A percentile compares a stretch with the other conserved stretches of the same genome.
Evolutionary conservation across 106 monocot species (phyloP).

Genomic region (Acorus gramineus): DNA sequence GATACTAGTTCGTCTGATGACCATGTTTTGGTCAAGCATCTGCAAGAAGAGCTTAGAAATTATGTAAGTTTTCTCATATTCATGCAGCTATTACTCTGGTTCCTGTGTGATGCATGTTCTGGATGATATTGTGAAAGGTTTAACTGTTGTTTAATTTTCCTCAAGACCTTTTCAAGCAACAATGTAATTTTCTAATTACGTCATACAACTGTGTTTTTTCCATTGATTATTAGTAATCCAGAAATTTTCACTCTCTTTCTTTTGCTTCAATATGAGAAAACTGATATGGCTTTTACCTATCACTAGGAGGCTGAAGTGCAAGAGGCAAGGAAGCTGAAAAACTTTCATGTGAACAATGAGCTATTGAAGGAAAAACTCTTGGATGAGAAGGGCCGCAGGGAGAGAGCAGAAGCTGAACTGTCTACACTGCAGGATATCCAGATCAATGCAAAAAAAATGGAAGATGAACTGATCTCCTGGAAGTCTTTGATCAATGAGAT

Average conservation of each 20-base stretch:
- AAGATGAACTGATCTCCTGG: conserved; percentile 60
- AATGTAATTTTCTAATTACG: too few species aligned
- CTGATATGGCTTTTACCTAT: too few species aligned
- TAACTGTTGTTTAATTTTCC: too few species aligned
- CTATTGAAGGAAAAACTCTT: conserved; percentile 74
- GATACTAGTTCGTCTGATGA: conserved; percentile 24
- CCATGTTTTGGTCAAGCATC: conserved; percentile 43
- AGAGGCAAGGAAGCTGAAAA: conserved; percentile 81
- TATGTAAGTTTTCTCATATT: conserved; percentile 30
- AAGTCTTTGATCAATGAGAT: conserved; percentile 64
- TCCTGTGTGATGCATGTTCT: neutral
- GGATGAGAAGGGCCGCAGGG: conserved; percentile 68
- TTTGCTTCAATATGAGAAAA: too few species aligned
- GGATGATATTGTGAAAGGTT: neutral
- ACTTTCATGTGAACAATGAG: conserved; percentile 56
- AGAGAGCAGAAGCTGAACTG: conserved; percentile 68
- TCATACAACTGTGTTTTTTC: neutral
- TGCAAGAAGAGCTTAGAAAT: conserved; percentile 47
- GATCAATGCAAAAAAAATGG: conserved; percentile 45
- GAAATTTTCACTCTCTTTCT: too few species aligned
- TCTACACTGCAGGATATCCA: conserved; percentile 49
- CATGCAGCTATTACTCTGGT: neutral
- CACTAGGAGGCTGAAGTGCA: conserved; percentile 74
- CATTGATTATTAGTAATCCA: neutral
- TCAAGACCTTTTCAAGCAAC: too few species aligned